A percentile compares a stretch with the other conserved stretches of the same genome.
Conservation (phyloP, 108 stramenopile species). For the Pseudonitzschia delicatissima region DNA sequence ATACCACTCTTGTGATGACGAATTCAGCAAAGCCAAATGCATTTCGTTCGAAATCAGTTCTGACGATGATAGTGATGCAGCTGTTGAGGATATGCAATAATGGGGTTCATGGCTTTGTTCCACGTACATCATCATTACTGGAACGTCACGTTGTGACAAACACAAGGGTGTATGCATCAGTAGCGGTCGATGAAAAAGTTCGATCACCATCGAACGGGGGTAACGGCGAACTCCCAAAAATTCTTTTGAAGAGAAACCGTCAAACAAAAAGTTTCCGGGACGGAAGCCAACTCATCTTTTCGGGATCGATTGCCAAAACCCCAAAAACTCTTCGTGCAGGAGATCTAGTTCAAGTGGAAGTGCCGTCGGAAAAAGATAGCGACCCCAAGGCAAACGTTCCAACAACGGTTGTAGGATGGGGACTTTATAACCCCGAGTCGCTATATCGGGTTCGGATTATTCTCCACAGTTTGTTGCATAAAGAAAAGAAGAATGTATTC, state of each 20-base stretch:
- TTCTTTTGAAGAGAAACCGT: constrained; percentile 64
- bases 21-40: not conserved
- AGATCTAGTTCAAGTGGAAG: constrained; percentile 62
- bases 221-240: constrained; percentile 22
- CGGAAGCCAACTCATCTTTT: constrained; percentile 72
- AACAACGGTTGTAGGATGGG: constrained; percentile 63
- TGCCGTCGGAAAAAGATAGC: constrained; percentile 12
- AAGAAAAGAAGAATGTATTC: constrained; percentile 32
- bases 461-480: constrained; percentile 52
- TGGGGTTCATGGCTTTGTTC: not conserved
- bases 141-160: not conserved
- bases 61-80: not conserved
- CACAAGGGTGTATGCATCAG: not conserved
- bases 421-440: constrained; percentile 81
- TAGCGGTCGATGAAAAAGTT: not conserved
- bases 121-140: not conserved
- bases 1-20: not conserved
- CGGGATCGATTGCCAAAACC: constrained; percentile 52
- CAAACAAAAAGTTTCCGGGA: constrained; percentile 74
- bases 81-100: not conserved
- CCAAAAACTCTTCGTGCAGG: constrained; percentile 28
- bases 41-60: not conserved
- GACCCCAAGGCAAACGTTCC: constrained; percentile 19
- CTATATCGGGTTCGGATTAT: constrained; percentile 84
- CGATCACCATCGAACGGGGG: not conserved